Evolutionary conservation across 345 rosid species (phyloP).

Genomic region (Kandelia obovata): DNA sequence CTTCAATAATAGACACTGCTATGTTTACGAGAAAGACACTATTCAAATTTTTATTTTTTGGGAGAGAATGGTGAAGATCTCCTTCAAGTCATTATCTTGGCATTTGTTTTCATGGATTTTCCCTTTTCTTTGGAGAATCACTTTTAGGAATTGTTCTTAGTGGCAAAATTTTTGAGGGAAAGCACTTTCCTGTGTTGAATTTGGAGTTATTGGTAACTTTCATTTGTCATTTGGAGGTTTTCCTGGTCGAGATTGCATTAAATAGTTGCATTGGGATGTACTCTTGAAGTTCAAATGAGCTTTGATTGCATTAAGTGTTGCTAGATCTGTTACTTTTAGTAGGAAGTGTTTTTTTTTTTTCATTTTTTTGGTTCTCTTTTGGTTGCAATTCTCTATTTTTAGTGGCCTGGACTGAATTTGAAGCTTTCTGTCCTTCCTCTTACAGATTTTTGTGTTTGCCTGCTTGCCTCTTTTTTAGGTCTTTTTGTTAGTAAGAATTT

Average conservation of each 20-base stretch:
- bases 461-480: background rate
- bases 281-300: slow-evolving; percentile 19
- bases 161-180: background rate
- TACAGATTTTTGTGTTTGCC: background rate
- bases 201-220: background rate
- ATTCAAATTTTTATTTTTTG: background rate
- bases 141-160: slow-evolving; percentile 16
- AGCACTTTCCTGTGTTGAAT: background rate
- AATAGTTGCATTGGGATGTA: background rate
- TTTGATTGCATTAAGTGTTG: slow-evolving; percentile 4
- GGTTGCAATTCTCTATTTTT: background rate
- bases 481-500: background rate
- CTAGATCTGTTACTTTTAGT: slow-evolving; percentile 17
- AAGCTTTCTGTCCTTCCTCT: slow-evolving; percentile 3
- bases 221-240: background rate
- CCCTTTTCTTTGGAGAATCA: slow-evolving; percentile 4
- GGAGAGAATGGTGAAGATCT: slow-evolving; percentile 1
- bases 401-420: slow-evolving; percentile 15
- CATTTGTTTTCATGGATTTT: background rate
- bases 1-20: background rate
- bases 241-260: background rate
- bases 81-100: slow-evolving; percentile 9
- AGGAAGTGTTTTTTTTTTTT: background rate
- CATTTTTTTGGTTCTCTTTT: background rate
- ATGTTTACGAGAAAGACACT: background rate